These are phyloP conservation scores for Colletotrichum sidae DNA, from an alignment of 2,329 filamentous ascomycete genomes.

Conservation along the genomic window DNA sequence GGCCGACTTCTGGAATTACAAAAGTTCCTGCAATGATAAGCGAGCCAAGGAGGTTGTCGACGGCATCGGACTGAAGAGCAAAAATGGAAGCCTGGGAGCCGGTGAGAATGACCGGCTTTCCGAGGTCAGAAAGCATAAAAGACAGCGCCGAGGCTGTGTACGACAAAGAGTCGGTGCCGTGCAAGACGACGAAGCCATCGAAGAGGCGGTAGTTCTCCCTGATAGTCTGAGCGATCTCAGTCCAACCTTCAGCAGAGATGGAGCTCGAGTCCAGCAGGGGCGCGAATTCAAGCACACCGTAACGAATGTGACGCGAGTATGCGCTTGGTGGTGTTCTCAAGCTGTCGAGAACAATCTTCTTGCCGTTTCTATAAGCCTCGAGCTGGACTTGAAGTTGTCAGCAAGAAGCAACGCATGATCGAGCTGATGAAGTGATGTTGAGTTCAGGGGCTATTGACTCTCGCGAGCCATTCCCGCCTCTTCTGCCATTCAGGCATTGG, in stretches of 20 bases:
- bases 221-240: constrained; percentile 83
- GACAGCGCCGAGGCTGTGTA: constrained; percentile 92
- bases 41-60: constrained; percentile 89
- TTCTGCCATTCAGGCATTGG: too few relatives aligned
- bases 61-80: constrained; percentile 89
- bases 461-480: not conserved
- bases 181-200: constrained; percentile 90
- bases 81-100: constrained; percentile 88
- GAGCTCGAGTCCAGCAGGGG: constrained; percentile 90
- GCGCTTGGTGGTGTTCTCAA: constrained; percentile 84
- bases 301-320: constrained; percentile 84
- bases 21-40: constrained; percentile 93
- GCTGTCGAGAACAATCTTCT: constrained; percentile 68
- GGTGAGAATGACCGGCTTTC: constrained; percentile 91
- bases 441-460: not conserved
- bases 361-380: constrained; percentile 62
- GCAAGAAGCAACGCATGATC: not conserved
- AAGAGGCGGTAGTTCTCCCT: constrained; percentile 88
- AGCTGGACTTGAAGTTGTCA: constrained; percentile 55
- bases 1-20: constrained; percentile 90
- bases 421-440: not conserved
- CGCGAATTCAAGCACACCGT: constrained; percentile 85
- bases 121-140: constrained; percentile 92
- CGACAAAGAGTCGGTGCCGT: constrained; percentile 89
- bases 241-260: constrained; percentile 88